A percentile compares a stretch with the other conserved stretches of the same genome.
phyloP scores from a whole-genome alignment of 192 early-diverging fungal genomes.

The Linnemannia elongata region DNA sequence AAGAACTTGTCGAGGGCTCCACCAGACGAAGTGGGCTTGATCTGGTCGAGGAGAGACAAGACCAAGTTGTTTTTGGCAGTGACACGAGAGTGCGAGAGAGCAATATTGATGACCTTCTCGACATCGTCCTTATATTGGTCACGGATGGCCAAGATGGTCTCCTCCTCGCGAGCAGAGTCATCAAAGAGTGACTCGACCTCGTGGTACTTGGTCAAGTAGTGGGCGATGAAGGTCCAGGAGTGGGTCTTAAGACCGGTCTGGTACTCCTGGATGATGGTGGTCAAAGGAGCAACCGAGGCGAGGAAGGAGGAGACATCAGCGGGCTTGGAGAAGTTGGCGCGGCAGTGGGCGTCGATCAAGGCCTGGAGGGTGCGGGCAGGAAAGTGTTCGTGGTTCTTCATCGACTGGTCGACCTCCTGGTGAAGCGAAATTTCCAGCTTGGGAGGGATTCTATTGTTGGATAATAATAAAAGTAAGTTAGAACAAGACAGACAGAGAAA shows the following conservation, averaged over 20 bases:
- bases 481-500: neutral
- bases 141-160: conserved; percentile 86
- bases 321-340: conserved; percentile 62
- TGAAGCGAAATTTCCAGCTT: conserved; percentile 72
- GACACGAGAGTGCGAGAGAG: conserved; percentile 90
- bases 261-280: conserved; percentile 77
- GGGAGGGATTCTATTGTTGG: conserved; percentile 75
- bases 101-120: conserved; percentile 74
- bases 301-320: conserved; percentile 77
- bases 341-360: conserved; percentile 67
- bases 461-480: neutral
- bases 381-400: conserved; percentile 68
- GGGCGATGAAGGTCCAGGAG: conserved; percentile 78
- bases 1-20: conserved; percentile 80
- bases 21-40: conserved; percentile 74
- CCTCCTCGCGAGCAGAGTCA: conserved; percentile 79
- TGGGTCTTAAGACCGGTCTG: conserved; percentile 80
- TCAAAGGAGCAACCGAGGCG: conserved; percentile 77
- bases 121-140: conserved; percentile 88
- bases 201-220: conserved; percentile 88
- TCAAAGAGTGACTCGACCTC: conserved; percentile 89
- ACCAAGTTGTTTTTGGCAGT: conserved; percentile 83
- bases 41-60: conserved; percentile 82
- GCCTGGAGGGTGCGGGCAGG: conserved; percentile 77
- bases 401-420: conserved; percentile 59